A percentile compares a stretch with the other conserved stretches of the same genome.
phyloP scores from a whole-genome alignment of 1,284 basidiomycete species.

The Ustilago shanxiensis region DNA sequence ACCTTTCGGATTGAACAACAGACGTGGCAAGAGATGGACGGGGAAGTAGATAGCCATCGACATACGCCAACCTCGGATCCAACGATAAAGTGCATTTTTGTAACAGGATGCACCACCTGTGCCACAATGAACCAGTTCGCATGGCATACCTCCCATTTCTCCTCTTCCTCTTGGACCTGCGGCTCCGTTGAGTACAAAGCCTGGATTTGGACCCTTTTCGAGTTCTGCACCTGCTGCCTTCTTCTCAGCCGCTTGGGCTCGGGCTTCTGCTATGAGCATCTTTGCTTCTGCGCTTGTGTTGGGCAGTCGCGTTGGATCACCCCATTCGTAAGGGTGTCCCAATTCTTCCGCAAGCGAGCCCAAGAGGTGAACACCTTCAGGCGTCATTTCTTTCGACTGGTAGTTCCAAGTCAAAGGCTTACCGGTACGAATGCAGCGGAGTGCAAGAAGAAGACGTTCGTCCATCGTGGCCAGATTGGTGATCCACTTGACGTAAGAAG shows the following conservation, averaged over 20 bases:
- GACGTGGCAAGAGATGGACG: slow-evolving; percentile 70
- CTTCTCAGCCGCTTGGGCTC: slow-evolving; percentile 8
- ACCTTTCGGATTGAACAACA: slow-evolving; percentile 66
- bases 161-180: slow-evolving; percentile 54
- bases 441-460: slow-evolving; percentile 63
- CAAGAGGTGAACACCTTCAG: slow-evolving; percentile 45
- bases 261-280: slow-evolving; percentile 21
- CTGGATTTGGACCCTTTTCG: slow-evolving; percentile 13
- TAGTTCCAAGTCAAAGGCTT: slow-evolving; percentile 66
- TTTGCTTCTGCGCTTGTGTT: slow-evolving; percentile 39
- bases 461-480: slow-evolving; percentile 70
- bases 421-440: slow-evolving; percentile 60
- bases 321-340: slow-evolving; percentile 61
- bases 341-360: slow-evolving; percentile 56
- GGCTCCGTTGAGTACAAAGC: slow-evolving; percentile 57
- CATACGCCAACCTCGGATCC: slow-evolving; percentile 66
- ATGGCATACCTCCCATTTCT: slow-evolving; percentile 68
- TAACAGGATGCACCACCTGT: slow-evolving; percentile 67
- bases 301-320: slow-evolving; percentile 54
- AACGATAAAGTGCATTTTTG: slow-evolving; percentile 67
- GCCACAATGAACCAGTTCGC: slow-evolving; percentile 70
- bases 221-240: slow-evolving; percentile 1
- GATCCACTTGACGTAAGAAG: slow-evolving; percentile 69
- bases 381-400: slow-evolving; percentile 47
- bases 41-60: slow-evolving; percentile 71